Evolutionary conservation across 2,329 filamentous ascomycete species (phyloP).

Genomic region (Calonectria hongkongensis): DNA sequence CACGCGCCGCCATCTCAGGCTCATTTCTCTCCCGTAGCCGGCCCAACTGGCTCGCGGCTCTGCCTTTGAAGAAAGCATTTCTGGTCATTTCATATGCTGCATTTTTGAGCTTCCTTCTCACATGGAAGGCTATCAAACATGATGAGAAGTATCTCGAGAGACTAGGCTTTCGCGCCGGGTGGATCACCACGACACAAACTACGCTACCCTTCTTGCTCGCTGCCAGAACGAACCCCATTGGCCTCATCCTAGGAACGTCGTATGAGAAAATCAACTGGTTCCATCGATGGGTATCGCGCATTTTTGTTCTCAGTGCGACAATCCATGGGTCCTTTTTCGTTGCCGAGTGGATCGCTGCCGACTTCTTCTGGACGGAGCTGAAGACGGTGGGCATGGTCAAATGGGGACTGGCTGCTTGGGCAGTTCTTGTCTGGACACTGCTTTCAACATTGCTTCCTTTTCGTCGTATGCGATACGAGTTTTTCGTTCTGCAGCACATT

Average conservation of each 20-base stretch:
- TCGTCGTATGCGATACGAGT: constrained; percentile 54
- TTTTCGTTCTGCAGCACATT: constrained; percentile 56
- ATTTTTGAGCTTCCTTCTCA: constrained; percentile 49
- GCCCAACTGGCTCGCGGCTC: constrained; percentile 39
- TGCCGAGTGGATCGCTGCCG: constrained; percentile 50
- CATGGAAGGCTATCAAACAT: constrained; percentile 53
- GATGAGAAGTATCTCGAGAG: constrained; percentile 53
- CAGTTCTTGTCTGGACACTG: constrained; percentile 52
- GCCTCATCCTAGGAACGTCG: constrained; percentile 49
- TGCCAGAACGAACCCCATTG: constrained; percentile 51
- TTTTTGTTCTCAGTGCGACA: constrained; percentile 52
- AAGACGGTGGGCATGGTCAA: constrained; percentile 53
- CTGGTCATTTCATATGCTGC: constrained; percentile 46
- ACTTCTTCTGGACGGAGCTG: constrained; percentile 53
- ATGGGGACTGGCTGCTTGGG: constrained; percentile 53
- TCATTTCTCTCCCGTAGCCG: constrained; percentile 37
- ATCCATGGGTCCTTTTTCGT: constrained; percentile 52
- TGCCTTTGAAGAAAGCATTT: constrained; percentile 46
- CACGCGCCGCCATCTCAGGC: constrained; percentile 35
- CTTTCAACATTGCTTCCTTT: constrained; percentile 50
- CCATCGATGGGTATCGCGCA: constrained; percentile 50
- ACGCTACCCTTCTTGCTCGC: constrained; percentile 51
- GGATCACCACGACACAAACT: constrained; percentile 52
- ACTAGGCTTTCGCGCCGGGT: constrained; percentile 53
- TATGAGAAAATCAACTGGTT: constrained; percentile 55